Evolutionary conservation across 257 asterid genomes (phyloP).

Genomic region (Lycium ferocissimum): DNA sequence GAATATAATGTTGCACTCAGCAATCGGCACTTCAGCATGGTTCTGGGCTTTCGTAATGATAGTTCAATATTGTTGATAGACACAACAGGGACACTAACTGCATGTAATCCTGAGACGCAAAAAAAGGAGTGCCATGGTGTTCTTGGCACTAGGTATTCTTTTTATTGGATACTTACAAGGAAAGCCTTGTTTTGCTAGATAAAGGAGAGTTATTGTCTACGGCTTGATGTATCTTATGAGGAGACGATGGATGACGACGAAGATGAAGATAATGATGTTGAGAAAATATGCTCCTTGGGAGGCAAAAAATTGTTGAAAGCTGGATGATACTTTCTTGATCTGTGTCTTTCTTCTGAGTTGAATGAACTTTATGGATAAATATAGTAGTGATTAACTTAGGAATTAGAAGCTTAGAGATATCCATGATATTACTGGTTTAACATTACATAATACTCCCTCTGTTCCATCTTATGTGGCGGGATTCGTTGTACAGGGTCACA

Average conservation of each 20-base stretch:
- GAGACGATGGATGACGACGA: conserved; percentile 22
- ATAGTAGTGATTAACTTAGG: too few relatives aligned
- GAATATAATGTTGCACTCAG: not conserved
- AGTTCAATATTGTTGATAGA: conserved; percentile 24
- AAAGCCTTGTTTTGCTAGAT: conserved; percentile 34
- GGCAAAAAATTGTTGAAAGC: conserved; percentile 24
- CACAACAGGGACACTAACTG: not conserved
- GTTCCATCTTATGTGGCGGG: not conserved
- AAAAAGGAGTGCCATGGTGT: not conserved
- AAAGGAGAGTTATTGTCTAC: conserved; percentile 37
- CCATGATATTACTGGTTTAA: conserved; percentile 27
- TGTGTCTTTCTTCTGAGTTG: too few relatives aligned
- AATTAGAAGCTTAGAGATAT: conserved; percentile 29
- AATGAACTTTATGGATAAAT: too few relatives aligned
- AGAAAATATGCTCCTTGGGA: not conserved
- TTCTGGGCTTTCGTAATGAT: not conserved
- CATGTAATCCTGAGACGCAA: not conserved
- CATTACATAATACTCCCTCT: too few relatives aligned
- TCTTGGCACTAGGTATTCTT: not conserved
- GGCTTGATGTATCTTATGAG: conserved; percentile 11
- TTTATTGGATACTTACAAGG: conserved; percentile 8
- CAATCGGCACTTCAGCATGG: not conserved
- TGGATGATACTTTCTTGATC: conserved; percentile 34
- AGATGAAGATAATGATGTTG: conserved; percentile 3
- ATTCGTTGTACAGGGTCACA: conserved; percentile 43